phyloP scores from a whole-genome alignment of 2,329 filamentous ascomycete genomes.

The Colletotrichum chlorophyti region DNA sequence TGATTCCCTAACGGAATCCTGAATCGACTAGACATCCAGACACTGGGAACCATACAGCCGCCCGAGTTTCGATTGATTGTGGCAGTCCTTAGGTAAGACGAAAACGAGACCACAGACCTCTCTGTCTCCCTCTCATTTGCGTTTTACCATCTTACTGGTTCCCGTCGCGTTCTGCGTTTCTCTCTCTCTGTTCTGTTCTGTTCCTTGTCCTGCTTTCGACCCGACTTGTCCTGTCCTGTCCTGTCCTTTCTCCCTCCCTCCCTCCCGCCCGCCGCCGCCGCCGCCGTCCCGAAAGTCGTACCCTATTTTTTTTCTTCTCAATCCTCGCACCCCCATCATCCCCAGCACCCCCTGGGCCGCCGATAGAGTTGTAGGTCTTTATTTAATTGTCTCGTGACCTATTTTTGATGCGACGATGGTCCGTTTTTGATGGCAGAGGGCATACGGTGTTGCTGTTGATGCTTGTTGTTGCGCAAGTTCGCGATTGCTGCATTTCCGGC shows the following conservation, averaged over 20 bases:
- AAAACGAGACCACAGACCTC: too few species aligned
- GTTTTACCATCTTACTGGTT: neutral
- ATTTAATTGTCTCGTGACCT: slow-evolving; percentile 37
- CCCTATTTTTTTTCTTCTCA: slow-evolving; percentile 31
- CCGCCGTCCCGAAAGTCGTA: slow-evolving; percentile 29
- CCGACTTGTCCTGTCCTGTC: slow-evolving; percentile 14
- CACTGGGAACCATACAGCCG: neutral
- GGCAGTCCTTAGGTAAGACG: slow-evolving; percentile 24
- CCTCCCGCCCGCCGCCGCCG: slow-evolving; percentile 34
- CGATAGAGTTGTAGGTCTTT: slow-evolving; percentile 34
- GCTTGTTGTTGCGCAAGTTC: slow-evolving; percentile 27
- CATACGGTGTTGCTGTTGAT: slow-evolving; percentile 33
- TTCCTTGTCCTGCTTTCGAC: neutral
- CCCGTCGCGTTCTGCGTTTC: slow-evolving; percentile 1
- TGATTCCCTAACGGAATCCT: too few species aligned
- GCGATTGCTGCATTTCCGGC: slow-evolving; percentile 18
- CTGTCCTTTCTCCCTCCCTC: slow-evolving; percentile 28
- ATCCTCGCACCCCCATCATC: slow-evolving; percentile 36
- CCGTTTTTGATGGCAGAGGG: slow-evolving; percentile 32
- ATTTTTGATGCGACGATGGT: slow-evolving; percentile 31
- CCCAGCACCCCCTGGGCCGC: slow-evolving; percentile 37
- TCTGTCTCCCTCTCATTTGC: slow-evolving; percentile 4
- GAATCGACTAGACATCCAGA: too few species aligned
- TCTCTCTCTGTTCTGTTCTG: neutral
- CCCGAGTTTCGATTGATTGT: neutral